Base-by-base conservation (phyloP, 176 grass and related monocot species). In the Eleusine indica region DNA sequence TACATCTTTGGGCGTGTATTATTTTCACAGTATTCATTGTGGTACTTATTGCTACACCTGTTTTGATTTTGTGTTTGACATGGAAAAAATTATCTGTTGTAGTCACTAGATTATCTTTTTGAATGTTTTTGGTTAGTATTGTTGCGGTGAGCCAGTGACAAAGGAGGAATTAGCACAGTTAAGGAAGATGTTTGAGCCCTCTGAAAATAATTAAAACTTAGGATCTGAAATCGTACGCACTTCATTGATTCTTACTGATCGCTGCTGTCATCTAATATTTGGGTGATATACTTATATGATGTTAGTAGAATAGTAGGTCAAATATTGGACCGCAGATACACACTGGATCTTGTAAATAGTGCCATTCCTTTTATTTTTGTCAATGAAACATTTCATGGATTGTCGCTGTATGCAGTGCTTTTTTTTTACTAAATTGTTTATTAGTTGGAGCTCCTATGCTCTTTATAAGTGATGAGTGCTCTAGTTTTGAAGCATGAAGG, bases 1-100 rank as follows among this genome's bases (percentile, higher is more conserved):
- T 97, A 92, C 22, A 32, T 76, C 58, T 66, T 84, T 74, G 77
- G 13, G 13, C 38, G 53, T 86, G 4, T 64, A 54, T 51, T 5
- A 21, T 43, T 21, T 56, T 62, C 75, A 66, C 17, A 30, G 13
- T 66, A 28, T 22, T 53, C 30, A 73, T 18, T 52, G 12, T 9
- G 1, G 2, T 10, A 13, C 35, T 82, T 77, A 67, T 47, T 77
- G 17, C 37, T 57, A 28, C 6, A 28, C 6, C 56, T 70, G 14
- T 65, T 46, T 37, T 56, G 44, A 71, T 60, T 71, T 51, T 37
- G 85, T 25, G 48, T 79, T 83, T 70, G 52, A 68, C 9, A 62
- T 73, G 15, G 57, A 57, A 68, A 68, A 9, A 72, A 78, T 52
- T 63, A 40, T 14, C 15, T 56, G n/a, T 75, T 14, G 15, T 61